phyloP scores from a whole-genome alignment of 192 early-diverging fungal species.

The Backusella tuberculispora region DNA sequence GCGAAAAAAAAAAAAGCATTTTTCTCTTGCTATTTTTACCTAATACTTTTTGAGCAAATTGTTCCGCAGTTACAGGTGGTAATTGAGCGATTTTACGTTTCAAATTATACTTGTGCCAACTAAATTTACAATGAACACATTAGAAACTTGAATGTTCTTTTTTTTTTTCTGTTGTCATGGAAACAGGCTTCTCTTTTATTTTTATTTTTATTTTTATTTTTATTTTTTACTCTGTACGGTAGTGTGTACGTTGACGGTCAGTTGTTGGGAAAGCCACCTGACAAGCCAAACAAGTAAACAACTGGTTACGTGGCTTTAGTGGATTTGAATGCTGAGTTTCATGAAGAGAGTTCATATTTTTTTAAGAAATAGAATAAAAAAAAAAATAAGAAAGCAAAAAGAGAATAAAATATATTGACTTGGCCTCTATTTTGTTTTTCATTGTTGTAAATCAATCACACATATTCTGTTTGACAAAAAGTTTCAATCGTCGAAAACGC shows the following conservation, averaged over 20 bases:
- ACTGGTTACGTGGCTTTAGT: conserved; percentile 21
- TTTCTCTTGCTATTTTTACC: conserved; percentile 21
- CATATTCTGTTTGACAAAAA: neutral
- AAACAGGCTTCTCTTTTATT: too few relatives aligned
- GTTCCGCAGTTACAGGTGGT: conserved; percentile 80
- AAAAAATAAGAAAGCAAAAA: neutral
- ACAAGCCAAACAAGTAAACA: conserved; percentile 91
- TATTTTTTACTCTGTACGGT: conserved; percentile 72
- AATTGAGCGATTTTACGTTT: conserved; percentile 96
- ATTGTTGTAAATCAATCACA: too few relatives aligned
- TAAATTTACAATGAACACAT: neutral
- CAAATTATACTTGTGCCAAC: conserved; percentile 98
- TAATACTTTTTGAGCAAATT: conserved; percentile 80
- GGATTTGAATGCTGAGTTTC: conserved; percentile 17
- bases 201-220: too few relatives aligned
- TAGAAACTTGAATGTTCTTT: neutral
- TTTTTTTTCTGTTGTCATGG: neutral
- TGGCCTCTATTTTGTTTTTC: too few relatives aligned
- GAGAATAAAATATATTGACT: neutral
- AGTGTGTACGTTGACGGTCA: conserved; percentile 93
- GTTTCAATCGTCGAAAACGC: too few relatives aligned
- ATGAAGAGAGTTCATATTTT: neutral
- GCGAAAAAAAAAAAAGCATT: neutral
- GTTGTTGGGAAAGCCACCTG: conserved; percentile 92
- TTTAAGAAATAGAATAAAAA: neutral